Evolutionary conservation across 768 basidiomycete genomes (phyloP), one percentile per base, ranked within the genome.

Genomic region (Russula vinacea): DNA sequence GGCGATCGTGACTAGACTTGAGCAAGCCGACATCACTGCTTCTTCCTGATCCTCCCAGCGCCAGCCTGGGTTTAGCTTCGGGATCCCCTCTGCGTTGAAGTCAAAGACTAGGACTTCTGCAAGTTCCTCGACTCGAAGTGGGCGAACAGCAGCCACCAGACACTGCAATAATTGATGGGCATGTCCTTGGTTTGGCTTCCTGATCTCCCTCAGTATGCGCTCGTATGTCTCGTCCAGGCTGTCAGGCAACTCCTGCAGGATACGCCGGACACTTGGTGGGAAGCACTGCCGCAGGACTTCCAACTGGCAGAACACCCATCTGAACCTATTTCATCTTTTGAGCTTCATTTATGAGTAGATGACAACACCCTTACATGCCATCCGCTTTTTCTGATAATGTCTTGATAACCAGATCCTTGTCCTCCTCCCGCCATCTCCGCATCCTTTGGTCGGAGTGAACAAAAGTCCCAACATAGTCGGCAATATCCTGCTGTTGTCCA

Each of bases 241-340:
- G 16, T 56, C 55, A 0, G 55, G 55, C 24, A 56, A 11, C 8
- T 56, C 55, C 9, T 56, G 39, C 5, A 56, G 39, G 10, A 29
- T 56, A 29, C 17, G 39, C 24, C 24, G 39, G 3, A 56, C 22
- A 26, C 39, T 56, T 17, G 57, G n/a, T 35, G 44, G 55, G 24
- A 56, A 17, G 26, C 52, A 62, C 2, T 62, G 19, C 0, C 44
- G 53, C 3, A 62, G 44, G 33, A 29, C 11, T 24, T 47, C 42
- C 22, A 62, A 17, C 22, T 62, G 60, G 16, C 60, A 55, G 19
- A 42, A 53, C 10, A 47, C 60, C 60, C 60, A 61, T 13, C 51
- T 22, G 17, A 61, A 61, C 52, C 60, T 61, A 22, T 24, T 16
- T 54, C 13, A 39, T 29, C 29, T n/a, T 13, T 14, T 37, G 24